These are phyloP conservation scores for Aspergillus ibericus DNA, from an alignment of 2,329 filamentous ascomycete genomes.

Conservation along the genomic window DNA sequence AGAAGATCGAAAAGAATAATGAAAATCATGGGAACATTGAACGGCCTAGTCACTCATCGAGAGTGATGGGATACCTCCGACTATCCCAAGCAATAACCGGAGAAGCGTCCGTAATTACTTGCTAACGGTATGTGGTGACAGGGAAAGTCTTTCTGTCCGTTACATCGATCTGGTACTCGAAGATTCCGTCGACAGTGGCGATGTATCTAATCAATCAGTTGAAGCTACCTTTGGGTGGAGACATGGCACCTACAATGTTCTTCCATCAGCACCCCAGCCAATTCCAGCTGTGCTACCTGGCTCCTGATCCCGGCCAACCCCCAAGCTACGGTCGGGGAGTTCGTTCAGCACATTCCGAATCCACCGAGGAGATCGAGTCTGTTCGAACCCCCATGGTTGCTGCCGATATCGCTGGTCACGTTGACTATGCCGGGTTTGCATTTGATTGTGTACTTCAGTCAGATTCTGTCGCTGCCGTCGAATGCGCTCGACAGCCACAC, in stretches of 20 bases:
- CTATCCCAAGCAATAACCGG: background rate
- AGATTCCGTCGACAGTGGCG: slow-evolving; percentile 50
- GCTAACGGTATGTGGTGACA: slow-evolving; percentile 43
- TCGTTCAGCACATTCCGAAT: slow-evolving; percentile 39
- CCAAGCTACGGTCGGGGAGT: slow-evolving; percentile 33
- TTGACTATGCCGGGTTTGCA: slow-evolving; percentile 30
- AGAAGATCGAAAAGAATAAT: background rate
- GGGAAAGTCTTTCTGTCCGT: slow-evolving; percentile 51
- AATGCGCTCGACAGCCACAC: slow-evolving; percentile 41
- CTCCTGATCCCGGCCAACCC: slow-evolving; percentile 36
- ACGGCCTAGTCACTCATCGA: background rate
- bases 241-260: slow-evolving; percentile 44
- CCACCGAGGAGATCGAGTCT: slow-evolving; percentile 40
- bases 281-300: slow-evolving; percentile 48
- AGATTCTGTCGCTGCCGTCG: slow-evolving; percentile 39
- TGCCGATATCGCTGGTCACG: slow-evolving; percentile 37
- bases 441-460: slow-evolving; percentile 36
- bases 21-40: background rate
- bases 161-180: slow-evolving; percentile 49
- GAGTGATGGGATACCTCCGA: background rate
- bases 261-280: slow-evolving; percentile 49
- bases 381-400: slow-evolving; percentile 33
- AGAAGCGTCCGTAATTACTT: background rate
- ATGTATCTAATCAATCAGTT: slow-evolving; percentile 41
- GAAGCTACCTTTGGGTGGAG: background rate